A percentile compares a stretch with the other conserved stretches of the same genome.
Evolutionary conservation across 192 early-diverging fungal genomes (phyloP).

Genomic region (Podila epigama): DNA sequence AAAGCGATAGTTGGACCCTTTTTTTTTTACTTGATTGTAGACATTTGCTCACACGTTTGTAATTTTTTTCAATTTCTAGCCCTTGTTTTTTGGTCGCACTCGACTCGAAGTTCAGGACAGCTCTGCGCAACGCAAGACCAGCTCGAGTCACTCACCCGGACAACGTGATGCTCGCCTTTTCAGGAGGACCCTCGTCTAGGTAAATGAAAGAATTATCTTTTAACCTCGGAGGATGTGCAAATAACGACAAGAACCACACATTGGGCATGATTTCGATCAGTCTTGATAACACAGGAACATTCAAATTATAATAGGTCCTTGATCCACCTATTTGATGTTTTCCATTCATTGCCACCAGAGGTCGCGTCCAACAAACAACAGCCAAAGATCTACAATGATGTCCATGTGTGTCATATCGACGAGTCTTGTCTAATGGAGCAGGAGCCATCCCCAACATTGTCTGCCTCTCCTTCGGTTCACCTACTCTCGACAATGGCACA

Average conservation of each 20-base stretch:
- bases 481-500: conserved; percentile 41
- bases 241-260: too few relatives aligned
- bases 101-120: conserved; percentile 73
- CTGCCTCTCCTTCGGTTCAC: neutral
- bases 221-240: neutral
- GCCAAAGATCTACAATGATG: conserved; percentile 58
- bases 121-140: conserved; percentile 60
- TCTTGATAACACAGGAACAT: too few relatives aligned
- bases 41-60: neutral
- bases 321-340: conserved; percentile 69
- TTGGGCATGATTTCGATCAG: too few relatives aligned
- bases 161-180: conserved; percentile 82
- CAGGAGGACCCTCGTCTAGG: conserved; percentile 86
- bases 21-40: neutral
- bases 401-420: conserved; percentile 84
- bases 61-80: conserved; percentile 40
- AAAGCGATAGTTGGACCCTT: conserved; percentile 1
- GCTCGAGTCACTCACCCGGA: conserved; percentile 42
- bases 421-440: conserved; percentile 62
- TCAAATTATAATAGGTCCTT: conserved; percentile 67
- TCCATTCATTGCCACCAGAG: conserved; percentile 60
- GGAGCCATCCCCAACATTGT: neutral
- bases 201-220: conserved; percentile 11
- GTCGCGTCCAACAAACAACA: conserved; percentile 64
- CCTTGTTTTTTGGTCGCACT: conserved; percentile 75